phyloP scores from a whole-genome alignment of 179 eudicot species.

The Camellia oleifera region DNA sequence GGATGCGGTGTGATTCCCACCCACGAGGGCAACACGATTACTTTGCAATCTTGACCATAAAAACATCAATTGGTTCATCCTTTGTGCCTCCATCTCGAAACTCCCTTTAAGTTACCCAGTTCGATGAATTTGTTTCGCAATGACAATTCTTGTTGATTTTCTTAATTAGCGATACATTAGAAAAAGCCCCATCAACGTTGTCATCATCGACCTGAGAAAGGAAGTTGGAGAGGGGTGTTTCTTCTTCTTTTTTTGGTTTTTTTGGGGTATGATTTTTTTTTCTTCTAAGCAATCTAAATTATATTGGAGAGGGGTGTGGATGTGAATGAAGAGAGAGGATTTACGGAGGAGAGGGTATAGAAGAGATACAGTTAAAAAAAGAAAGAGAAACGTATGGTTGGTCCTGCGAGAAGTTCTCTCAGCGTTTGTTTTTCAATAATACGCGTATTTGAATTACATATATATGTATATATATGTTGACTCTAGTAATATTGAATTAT shows the following conservation, averaged over 20 bases:
- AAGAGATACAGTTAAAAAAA: background rate
- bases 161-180: conserved; percentile 7
- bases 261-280: background rate
- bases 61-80: conserved; percentile 9
- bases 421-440: background rate
- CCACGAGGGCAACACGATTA: conserved; percentile 40
- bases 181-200: conserved; percentile 14
- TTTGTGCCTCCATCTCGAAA: background rate
- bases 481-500: too few species aligned
- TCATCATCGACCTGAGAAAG: conserved; percentile 9
- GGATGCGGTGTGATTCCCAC: conserved; percentile 52
- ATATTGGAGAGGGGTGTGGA: background rate
- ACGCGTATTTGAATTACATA: background rate
- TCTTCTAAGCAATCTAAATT: background rate
- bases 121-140: conserved; percentile 8
- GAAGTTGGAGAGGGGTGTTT: background rate
- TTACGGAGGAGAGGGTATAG: background rate
- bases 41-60: conserved; percentile 15
- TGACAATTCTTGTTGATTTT: conserved; percentile 11
- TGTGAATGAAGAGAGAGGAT: background rate
- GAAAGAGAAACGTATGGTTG: background rate
- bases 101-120: conserved; percentile 10
- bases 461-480: too few species aligned
- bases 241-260: background rate
- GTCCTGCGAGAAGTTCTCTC: background rate